phyloP scores from a whole-genome alignment of 2,329 filamentous ascomycete genomes.

The Fusarium verrucosum region DNA sequence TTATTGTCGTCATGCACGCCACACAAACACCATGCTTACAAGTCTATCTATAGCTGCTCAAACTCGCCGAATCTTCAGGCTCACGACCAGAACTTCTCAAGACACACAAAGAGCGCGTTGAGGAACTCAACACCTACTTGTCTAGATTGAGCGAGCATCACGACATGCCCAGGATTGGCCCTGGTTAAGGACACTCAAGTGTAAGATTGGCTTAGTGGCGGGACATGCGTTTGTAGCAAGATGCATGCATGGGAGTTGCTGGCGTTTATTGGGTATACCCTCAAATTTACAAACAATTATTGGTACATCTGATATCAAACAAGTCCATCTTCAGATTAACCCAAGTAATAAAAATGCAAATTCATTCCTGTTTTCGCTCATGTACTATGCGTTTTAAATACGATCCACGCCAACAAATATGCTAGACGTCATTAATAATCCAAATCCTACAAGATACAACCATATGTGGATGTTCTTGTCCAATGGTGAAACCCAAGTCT shows the following conservation, averaged over 20 bases:
- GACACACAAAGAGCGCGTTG: conserved; percentile 95
- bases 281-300: conserved; percentile 8
- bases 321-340: neutral
- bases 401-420: conserved; percentile 29
- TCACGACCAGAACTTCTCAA: conserved; percentile 81
- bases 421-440: conserved; percentile 34
- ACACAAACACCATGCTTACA: conserved; percentile 10
- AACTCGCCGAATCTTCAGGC: conserved; percentile 71
- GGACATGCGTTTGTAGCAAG: neutral
- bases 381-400: conserved; percentile 39
- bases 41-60: conserved; percentile 69
- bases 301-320: neutral
- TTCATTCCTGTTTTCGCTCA: conserved; percentile 31
- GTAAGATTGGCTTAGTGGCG: neutral
- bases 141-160: conserved; percentile 95
- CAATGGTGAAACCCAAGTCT: conserved; percentile 28
- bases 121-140: conserved; percentile 93
- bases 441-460: conserved; percentile 24
- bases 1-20: neutral
- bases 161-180: conserved; percentile 83
- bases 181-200: conserved; percentile 54
- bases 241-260: conserved; percentile 33
- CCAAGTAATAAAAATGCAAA: conserved; percentile 3
- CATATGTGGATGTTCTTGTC: conserved; percentile 31
- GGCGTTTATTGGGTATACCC: conserved; percentile 43